A percentile compares a stretch with the other conserved stretches of the same genome.
Evolutionary conservation across 1,284 basidiomycete species (phyloP).

Genomic region (Microbotryum violaceum): DNA sequence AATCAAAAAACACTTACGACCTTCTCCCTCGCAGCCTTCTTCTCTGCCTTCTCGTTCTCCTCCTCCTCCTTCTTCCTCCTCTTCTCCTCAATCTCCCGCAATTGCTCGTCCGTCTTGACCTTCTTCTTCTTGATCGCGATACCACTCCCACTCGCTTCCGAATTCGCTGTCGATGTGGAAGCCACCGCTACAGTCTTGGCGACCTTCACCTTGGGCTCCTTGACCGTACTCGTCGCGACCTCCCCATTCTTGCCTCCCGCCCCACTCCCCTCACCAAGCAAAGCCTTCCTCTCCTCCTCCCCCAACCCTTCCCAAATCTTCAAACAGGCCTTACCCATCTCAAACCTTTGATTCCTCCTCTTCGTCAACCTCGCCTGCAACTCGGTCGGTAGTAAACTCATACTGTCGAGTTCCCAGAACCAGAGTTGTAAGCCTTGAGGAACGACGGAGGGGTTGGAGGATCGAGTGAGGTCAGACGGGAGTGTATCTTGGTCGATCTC

Average conservation of each 20-base stretch:
- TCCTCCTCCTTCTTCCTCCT: conserved; percentile 7
- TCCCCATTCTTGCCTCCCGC: conserved; percentile 11
- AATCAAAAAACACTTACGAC: too few species aligned
- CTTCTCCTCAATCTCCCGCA: conserved; percentile 5
- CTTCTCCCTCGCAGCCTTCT: conserved; percentile 15
- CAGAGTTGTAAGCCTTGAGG: conserved; percentile 13
- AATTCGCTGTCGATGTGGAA: background rate
- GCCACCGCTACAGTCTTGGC: conserved; percentile 6
- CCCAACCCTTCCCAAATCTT: background rate
- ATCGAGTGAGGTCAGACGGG: too few species aligned
- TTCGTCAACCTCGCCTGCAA: conserved; percentile 15
- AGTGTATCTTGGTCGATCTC: too few species aligned
- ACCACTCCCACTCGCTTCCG: background rate
- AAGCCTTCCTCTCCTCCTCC: background rate
- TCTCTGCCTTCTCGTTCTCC: conserved; percentile 15
- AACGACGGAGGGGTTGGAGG: background rate
- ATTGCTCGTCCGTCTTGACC: conserved; percentile 6
- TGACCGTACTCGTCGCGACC: conserved; percentile 6
- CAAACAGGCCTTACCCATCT: conserved; percentile 9
- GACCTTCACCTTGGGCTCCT: conserved; percentile 14
- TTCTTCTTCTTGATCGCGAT: conserved; percentile 6
- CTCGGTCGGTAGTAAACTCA: conserved; percentile 18
- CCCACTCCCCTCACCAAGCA: background rate
- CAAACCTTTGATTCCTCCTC: conserved; percentile 20
- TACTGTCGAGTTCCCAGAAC: conserved; percentile 41